These are phyloP conservation scores for Biscutella auriculata DNA, from an alignment of 441 rosid species.

Conservation along the genomic window DNA sequence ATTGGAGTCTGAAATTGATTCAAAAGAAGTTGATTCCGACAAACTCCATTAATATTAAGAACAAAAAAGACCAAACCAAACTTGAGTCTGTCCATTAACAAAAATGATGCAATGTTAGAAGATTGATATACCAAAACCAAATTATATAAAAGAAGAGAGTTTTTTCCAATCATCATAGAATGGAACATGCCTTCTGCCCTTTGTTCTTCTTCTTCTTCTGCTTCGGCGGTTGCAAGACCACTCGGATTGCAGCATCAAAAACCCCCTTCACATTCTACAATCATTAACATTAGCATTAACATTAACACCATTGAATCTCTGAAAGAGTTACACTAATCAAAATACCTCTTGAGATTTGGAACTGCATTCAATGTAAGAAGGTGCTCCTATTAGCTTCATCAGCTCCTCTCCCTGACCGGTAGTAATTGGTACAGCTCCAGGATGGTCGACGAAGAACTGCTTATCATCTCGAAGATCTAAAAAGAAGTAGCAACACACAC, in stretches of 20 bases:
- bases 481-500: not conserved
- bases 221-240: slow-evolving; percentile 71
- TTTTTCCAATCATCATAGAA: slow-evolving; percentile 35
- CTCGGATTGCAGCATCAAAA: slow-evolving; percentile 63
- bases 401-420: slow-evolving; percentile 44
- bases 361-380: slow-evolving; percentile 48
- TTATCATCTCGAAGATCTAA: slow-evolving; percentile 30
- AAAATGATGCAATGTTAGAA: slow-evolving; percentile 7
- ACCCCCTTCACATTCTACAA: slow-evolving; percentile 61
- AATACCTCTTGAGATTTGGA: slow-evolving; percentile 44
- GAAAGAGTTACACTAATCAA: not conserved
- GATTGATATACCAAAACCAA: slow-evolving; percentile 12
- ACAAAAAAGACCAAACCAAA: slow-evolving; percentile 12
- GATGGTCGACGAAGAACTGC: slow-evolving; percentile 30
- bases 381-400: slow-evolving; percentile 43
- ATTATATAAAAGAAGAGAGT: not conserved
- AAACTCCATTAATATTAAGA: slow-evolving; percentile 14
- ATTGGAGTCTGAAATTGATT: not conserved
- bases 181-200: slow-evolving; percentile 57
- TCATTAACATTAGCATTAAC: not conserved
- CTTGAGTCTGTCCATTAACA: slow-evolving; percentile 10
- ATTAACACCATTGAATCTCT: not conserved
- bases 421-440: slow-evolving; percentile 29
- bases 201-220: slow-evolving; percentile 59
- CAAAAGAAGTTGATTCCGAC: slow-evolving; percentile 1